A percentile compares a stretch with the other conserved stretches of the same genome.
Conservation (phyloP, 345 rosid species). For the Sisymbrium altissimum region DNA sequence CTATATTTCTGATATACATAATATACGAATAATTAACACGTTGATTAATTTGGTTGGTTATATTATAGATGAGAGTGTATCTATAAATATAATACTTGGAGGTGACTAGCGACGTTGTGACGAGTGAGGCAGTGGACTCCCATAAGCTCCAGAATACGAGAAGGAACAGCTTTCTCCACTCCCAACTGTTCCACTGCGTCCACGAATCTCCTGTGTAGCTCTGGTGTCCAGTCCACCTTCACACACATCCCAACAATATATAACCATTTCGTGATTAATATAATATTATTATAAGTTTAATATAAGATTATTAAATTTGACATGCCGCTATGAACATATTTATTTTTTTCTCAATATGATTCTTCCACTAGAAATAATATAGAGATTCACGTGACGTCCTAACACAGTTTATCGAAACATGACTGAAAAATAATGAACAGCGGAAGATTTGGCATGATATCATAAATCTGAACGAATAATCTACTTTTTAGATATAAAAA, state of each 20-base stretch:
- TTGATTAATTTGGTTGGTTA: no score
- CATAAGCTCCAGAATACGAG: constrained; percentile 88
- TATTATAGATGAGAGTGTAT: not conserved
- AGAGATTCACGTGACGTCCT: constrained; percentile 1
- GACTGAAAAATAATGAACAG: not conserved
- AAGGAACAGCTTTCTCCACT: constrained; percentile 97
- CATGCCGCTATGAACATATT: not conserved
- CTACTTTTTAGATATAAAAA: no score
- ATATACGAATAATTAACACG: no score
- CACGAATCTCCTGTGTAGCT: constrained; percentile 86
- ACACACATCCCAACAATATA: constrained; percentile 19
- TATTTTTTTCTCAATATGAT: not conserved
- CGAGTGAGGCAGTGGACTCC: constrained; percentile 93
- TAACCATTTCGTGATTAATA: not conserved
- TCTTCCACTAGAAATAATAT: not conserved
- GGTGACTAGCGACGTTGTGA: constrained; percentile 96
- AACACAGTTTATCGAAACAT: not conserved
- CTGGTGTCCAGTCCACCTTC: constrained; percentile 99
- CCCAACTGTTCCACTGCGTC: constrained; percentile 96
- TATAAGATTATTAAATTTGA: not conserved
- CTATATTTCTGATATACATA: constrained; percentile 58
- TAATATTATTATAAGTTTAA: not conserved
- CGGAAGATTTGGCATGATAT: not conserved
- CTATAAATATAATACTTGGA: constrained; percentile 52
- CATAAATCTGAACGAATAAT: not conserved